A percentile compares a stretch with the other conserved stretches of the same genome.
These are phyloP conservation scores for Toxicodendron radicans DNA, from an alignment of 345 rosid genomes.

Conservation along the genomic window DNA sequence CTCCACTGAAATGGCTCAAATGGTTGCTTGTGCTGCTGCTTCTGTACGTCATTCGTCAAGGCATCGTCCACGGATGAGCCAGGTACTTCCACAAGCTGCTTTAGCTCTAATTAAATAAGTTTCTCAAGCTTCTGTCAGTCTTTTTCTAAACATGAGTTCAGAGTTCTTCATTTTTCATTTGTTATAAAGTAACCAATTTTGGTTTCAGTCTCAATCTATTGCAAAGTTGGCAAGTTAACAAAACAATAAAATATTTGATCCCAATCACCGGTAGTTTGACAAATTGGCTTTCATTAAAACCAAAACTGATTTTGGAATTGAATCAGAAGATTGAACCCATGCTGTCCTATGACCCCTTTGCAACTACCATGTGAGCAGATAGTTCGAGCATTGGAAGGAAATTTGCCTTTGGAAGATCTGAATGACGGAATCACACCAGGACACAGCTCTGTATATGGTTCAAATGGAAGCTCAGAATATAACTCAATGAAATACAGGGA, in stretches of 20 bases:
- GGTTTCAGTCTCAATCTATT: background rate
- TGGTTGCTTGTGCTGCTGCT: conserved; percentile 84
- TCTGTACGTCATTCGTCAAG: conserved; percentile 76
- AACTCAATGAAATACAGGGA: conserved; percentile 60
- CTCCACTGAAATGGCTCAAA: conserved; percentile 52
- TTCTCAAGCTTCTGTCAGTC: background rate
- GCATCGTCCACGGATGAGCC: conserved; percentile 78
- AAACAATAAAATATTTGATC: background rate
- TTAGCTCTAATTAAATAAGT: no score
- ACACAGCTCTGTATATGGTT: conserved; percentile 41
- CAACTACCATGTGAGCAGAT: conserved; percentile 42
- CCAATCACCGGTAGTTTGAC: background rate
- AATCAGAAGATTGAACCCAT: background rate
- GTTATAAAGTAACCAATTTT: no score
- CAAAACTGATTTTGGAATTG: background rate
- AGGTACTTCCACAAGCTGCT: conserved; percentile 47
- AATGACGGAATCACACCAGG: conserved; percentile 58
- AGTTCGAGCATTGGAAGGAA: conserved; percentile 83
- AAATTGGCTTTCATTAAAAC: background rate
- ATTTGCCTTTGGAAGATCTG: conserved; percentile 57
- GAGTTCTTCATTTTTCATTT: background rate
- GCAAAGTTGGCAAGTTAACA: conserved; percentile 11
- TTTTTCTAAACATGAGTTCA: background rate
- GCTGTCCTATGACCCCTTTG: conserved; percentile 6
- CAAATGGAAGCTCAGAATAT: conserved; percentile 63